A percentile compares a stretch with the other conserved stretches of the same genome.
phyloP scores from a whole-genome alignment of 345 rosid species.

The Hirschfeldia incana region DNA sequence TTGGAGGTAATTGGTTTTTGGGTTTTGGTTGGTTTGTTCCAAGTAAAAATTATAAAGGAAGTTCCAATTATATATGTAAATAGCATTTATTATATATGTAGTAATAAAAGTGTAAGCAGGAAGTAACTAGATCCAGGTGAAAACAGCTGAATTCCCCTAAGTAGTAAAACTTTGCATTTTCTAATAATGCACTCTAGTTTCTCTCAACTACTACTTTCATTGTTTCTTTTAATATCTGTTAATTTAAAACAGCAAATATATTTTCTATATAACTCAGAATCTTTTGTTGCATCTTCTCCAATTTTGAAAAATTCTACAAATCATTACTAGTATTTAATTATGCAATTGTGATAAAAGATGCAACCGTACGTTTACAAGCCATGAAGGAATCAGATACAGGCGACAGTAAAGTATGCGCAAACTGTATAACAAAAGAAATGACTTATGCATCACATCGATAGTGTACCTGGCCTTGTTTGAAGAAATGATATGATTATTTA shows the following conservation, averaged over 20 bases:
- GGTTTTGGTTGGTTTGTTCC: slow-evolving; percentile 19
- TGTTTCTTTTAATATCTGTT: not conserved
- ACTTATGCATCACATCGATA: not conserved
- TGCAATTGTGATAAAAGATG: slow-evolving; percentile 16
- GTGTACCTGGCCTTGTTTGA: slow-evolving; percentile 3
- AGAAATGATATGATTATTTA: not conserved
- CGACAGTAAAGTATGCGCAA: not conserved
- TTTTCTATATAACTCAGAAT: not conserved
- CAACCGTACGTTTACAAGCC: slow-evolving; percentile 1
- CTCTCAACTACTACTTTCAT: slow-evolving; percentile 17
- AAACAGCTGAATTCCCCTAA: slow-evolving; percentile 65
- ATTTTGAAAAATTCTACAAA: not conserved
- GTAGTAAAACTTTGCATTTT: slow-evolving; percentile 43
- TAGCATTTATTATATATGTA: not conserved
- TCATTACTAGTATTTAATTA: not conserved
- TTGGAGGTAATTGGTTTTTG: slow-evolving; percentile 19
- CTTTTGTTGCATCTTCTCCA: not conserved
- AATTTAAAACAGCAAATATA: not conserved
- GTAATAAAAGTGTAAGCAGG: slow-evolving; percentile 16
- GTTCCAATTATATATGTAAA: not conserved
- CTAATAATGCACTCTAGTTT: slow-evolving; percentile 43
- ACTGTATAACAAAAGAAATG: not conserved
- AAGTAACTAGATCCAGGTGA: slow-evolving; percentile 36
- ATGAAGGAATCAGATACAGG: not conserved
- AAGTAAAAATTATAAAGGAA: slow-evolving; percentile 1